Base-by-base conservation (phyloP, 2,329 filamentous ascomycete genomes). In the Fusarium sp. region DNA sequence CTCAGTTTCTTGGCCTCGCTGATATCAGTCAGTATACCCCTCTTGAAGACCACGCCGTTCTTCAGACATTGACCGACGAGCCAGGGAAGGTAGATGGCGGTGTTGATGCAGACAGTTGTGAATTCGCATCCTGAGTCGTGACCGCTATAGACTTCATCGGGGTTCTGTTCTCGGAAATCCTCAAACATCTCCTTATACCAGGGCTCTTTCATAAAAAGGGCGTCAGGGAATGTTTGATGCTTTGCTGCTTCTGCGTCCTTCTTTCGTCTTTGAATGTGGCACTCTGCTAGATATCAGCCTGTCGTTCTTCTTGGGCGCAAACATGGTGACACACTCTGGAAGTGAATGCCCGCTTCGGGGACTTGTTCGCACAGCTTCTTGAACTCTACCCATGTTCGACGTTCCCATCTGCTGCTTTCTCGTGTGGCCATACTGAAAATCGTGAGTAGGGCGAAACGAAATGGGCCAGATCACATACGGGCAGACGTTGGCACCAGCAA, bases 21-120 rank as follows among this genome's bases (percentile, higher is more conserved):
- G 65, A 98, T 88, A 80, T 98, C 93, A n/a, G 83, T 82, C 51
- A 95, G 82, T 3, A 87, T 80, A 6, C 83, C 89, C 26, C 93
- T 89, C 76, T 89, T 88, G 77, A 95, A 84, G 2, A 90, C 85
- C 12, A 93, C 92, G 33, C 94, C 93, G 63, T 90, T 89, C 75
- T 90, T 90, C 33, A 93, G 86, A 80, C 94, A 97, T 83, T 96
- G 91, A 1, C 93, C 92, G 0, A 93, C 85, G 0, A 98, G 90
- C 90, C 93, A 98, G 8, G 93, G 90, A 5, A 98, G 89, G 82
- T 98, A 98, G 65, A 98, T 83, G 45, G 93, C 90, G 0, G 93
- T 93, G 83, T 98, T 98, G 81, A 98, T 95, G 83, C 95, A 98
- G 44, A 97, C 91, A 2, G 93, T 95, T 13, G 90, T 94, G 81